A percentile compares a stretch with the other conserved stretches of the same genome.
phyloP scores from a whole-genome alignment of 1,139 yeast genomes.

The Taphrina flavorubra region DNA sequence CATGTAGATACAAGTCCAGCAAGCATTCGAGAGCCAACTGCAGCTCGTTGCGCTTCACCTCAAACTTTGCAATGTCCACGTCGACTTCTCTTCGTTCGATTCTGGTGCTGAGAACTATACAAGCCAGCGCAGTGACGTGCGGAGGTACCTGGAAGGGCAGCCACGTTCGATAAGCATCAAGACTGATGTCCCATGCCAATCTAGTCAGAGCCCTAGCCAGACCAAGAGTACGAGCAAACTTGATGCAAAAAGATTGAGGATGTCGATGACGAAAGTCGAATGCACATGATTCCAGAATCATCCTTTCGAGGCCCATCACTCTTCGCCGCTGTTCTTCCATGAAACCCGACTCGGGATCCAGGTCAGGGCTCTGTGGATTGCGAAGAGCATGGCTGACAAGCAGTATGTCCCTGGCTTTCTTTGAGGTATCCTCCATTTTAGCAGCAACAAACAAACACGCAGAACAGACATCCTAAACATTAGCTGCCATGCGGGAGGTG shows the following conservation, averaged over 20 bases:
- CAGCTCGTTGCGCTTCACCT: slow-evolving; percentile 18
- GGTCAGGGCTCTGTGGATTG: slow-evolving; percentile 46
- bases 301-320: slow-evolving; percentile 60
- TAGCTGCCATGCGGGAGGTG: slow-evolving; percentile 48
- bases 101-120: slow-evolving; percentile 60
- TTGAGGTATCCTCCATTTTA: slow-evolving; percentile 87
- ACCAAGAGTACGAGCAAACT: slow-evolving; percentile 60
- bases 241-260: slow-evolving; percentile 72
- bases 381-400: slow-evolving; percentile 49
- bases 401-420: slow-evolving; percentile 69
- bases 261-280: slow-evolving; percentile 73
- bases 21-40: slow-evolving; percentile 39
- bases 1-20: slow-evolving; percentile 42
- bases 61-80: slow-evolving; percentile 21
- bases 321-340: slow-evolving; percentile 47
- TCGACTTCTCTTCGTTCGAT: slow-evolving; percentile 46
- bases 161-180: slow-evolving; percentile 77
- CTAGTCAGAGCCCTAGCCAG: slow-evolving; percentile 48
- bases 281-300: slow-evolving; percentile 71
- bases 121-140: slow-evolving; percentile 78
- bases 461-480: slow-evolving; percentile 62
- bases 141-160: slow-evolving; percentile 75
- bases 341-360: slow-evolving; percentile 44
- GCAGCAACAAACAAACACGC: slow-evolving; percentile 80
- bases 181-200: slow-evolving; percentile 74